Conservation (phyloP, 192 early-diverging fungal genomes). For the Rhizophlyctis rosea region DNA sequence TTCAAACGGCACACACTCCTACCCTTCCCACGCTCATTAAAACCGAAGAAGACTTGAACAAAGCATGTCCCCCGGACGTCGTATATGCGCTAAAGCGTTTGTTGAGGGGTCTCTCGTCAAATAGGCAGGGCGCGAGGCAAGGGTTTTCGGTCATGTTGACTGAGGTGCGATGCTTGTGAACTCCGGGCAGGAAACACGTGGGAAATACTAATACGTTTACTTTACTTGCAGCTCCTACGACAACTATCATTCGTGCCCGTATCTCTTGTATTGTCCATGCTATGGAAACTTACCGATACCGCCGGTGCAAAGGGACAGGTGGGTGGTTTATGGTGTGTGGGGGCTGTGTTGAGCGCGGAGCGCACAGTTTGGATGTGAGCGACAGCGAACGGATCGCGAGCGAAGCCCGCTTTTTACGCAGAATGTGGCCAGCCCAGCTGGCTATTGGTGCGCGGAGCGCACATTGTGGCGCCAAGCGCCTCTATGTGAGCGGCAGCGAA, state of each 20-base stretch:
- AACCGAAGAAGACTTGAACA: conserved; percentile 63
- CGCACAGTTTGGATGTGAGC: too few relatives aligned
- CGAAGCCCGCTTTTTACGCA: too few relatives aligned
- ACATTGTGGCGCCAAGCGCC: too few relatives aligned
- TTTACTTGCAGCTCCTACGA: too few relatives aligned
- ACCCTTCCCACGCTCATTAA: conserved; percentile 18
- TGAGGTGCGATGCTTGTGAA: conserved; percentile 62
- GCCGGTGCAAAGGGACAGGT: conserved; percentile 64
- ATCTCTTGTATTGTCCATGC: conserved; percentile 65
- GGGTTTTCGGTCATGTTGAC: conserved; percentile 94
- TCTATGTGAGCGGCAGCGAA: too few relatives aligned
- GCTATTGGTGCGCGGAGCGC: too few relatives aligned
- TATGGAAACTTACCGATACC: conserved; percentile 65
- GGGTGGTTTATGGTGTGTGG: too few relatives aligned
- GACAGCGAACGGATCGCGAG: too few relatives aligned
- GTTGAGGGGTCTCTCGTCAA: conserved; percentile 80
- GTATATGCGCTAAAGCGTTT: conserved; percentile 85
- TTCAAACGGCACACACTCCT: conserved; percentile 25
- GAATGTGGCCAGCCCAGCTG: too few relatives aligned
- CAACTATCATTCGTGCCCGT: conserved; percentile 32
- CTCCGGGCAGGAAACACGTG: too few relatives aligned
- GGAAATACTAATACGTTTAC: too few relatives aligned
- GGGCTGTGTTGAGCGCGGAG: too few relatives aligned
- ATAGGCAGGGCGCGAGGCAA: conserved; percentile 85
- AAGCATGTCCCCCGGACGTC: conserved; percentile 72